Evolutionary conservation across 352 stramenopile species (phyloP).

Genomic region (Aphanomyces stellatus): DNA sequence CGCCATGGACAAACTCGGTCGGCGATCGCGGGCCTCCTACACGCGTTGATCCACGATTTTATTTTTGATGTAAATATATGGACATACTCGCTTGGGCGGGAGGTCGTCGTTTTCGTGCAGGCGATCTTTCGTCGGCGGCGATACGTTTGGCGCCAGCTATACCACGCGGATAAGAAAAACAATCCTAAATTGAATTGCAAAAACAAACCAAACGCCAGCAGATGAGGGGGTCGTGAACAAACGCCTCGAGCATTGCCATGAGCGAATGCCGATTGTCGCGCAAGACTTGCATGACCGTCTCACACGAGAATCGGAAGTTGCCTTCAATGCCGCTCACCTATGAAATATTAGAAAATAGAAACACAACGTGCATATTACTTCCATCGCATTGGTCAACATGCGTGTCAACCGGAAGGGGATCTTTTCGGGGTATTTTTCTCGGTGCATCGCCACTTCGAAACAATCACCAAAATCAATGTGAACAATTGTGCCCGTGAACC

Average conservation of each 20-base stretch:
- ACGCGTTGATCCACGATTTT: neutral
- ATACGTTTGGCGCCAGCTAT: conserved; percentile 13
- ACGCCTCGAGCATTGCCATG: conserved; percentile 99
- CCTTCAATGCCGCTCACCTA: conserved; percentile 92
- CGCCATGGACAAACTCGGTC: neutral
- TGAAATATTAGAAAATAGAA: neutral
- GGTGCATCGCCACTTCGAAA: conserved; percentile 98
- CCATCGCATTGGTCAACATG: conserved; percentile 99
- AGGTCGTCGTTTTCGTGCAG: conserved; percentile 17
- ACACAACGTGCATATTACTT: conserved; percentile 56
- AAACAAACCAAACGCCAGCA: conserved; percentile 89
- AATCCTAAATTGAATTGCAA: neutral
- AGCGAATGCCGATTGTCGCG: conserved; percentile 96
- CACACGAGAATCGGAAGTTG: conserved; percentile 96
- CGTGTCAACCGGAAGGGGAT: conserved; percentile 98
- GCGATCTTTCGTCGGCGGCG: neutral
- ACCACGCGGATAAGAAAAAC: neutral
- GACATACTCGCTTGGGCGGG: conserved; percentile 25
- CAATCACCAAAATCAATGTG: conserved; percentile 97
- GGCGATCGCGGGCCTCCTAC: neutral
- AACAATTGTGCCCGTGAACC: conserved; percentile 93
- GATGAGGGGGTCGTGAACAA: conserved; percentile 99
- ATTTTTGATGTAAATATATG: conserved; percentile 5
- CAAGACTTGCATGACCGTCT: conserved; percentile 96
- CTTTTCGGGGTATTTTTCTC: conserved; percentile 98